phyloP scores from a whole-genome alignment of 2,329 filamentous ascomycete genomes.

The Fusarium sp. region DNA sequence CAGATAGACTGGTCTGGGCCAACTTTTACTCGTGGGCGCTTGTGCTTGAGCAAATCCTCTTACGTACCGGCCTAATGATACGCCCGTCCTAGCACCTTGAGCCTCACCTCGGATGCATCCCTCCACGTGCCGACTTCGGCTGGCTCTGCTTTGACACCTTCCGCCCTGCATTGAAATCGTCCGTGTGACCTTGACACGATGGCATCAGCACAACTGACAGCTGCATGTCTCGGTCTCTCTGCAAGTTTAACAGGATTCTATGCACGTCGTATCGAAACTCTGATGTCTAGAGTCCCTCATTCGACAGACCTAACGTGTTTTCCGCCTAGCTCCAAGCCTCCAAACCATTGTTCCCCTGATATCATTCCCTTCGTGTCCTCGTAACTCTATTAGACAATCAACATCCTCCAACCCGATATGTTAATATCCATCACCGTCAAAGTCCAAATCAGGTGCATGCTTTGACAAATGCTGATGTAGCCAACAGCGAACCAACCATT shows the following conservation, averaged over 20 bases:
- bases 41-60: constrained; percentile 25
- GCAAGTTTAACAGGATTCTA: constrained; percentile 6
- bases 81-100: neutral
- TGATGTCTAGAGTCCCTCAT: neutral
- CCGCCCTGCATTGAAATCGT: neutral
- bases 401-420: constrained; percentile 27
- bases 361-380: constrained; percentile 49
- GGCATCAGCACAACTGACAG: constrained; percentile 10
- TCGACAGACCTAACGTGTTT: constrained; percentile 29
- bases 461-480: constrained; percentile 30
- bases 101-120: neutral
- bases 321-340: constrained; percentile 19
- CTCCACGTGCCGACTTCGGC: constrained; percentile 3
- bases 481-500: constrained; percentile 19
- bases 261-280: neutral
- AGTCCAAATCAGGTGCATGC: constrained; percentile 29
- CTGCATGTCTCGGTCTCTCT: constrained; percentile 20
- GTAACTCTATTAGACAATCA: constrained; percentile 47
- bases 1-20: constrained; percentile 1
- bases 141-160: neutral
- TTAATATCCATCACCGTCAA: constrained; percentile 35
- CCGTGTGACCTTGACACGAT: neutral
- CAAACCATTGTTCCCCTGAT: constrained; percentile 37
- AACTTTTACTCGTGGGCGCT: constrained; percentile 1
- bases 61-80: constrained; percentile 26